Evolutionary conservation across 1,284 basidiomycete species (phyloP).

Genomic region (Fomitopsis schrenkii): DNA sequence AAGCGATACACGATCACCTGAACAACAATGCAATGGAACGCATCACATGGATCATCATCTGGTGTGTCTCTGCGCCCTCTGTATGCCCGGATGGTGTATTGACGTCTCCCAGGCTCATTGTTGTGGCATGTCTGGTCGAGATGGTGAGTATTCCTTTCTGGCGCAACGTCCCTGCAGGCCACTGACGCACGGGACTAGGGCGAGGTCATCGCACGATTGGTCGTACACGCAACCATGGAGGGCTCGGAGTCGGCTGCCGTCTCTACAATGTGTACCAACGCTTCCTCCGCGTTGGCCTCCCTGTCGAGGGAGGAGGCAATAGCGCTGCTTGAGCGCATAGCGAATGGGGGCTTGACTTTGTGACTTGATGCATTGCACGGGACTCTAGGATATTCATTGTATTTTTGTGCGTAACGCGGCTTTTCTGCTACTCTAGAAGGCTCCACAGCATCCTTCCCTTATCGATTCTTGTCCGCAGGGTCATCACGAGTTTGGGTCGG

Average conservation of each 20-base stretch:
- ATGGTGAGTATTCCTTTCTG: constrained; percentile 38
- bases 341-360: background rate
- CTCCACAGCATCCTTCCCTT: too few relatives aligned
- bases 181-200: constrained; percentile 42
- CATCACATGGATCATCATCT: constrained; percentile 96
- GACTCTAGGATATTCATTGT: background rate
- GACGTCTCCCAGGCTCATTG: constrained; percentile 63
- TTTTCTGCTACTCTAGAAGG: too few relatives aligned
- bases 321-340: constrained; percentile 17
- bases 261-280: background rate
- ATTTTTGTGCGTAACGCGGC: background rate
- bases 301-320: constrained; percentile 22
- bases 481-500: too few relatives aligned
- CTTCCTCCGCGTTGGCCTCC: constrained; percentile 12
- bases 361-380: background rate
- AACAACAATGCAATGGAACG: constrained; percentile 89
- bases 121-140: constrained; percentile 84
- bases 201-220: constrained; percentile 79
- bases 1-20: constrained; percentile 91
- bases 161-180: background rate
- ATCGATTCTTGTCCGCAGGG: too few relatives aligned
- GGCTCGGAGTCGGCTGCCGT: background rate
- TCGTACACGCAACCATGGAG: constrained; percentile 54
- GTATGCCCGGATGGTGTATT: background rate
- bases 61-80: constrained; percentile 38